phyloP scores from a whole-genome alignment of 2,329 filamentous ascomycete genomes.

The Aspergillus sp. region DNA sequence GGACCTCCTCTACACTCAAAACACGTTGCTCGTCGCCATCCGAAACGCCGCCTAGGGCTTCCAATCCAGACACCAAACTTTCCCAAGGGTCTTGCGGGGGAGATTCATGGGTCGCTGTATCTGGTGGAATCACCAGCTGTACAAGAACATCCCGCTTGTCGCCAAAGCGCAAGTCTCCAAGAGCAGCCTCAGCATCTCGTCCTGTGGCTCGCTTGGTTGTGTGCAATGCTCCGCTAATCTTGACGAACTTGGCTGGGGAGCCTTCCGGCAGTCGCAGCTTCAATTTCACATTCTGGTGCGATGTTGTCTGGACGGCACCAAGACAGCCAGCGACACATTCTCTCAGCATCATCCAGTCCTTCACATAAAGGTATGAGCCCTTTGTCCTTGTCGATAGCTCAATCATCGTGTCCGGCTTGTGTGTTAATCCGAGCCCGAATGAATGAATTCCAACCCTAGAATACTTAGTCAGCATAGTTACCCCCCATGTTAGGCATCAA shows the following conservation, averaged over 20 bases:
- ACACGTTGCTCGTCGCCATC: conserved; percentile 83
- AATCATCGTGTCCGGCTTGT: conserved; percentile 99
- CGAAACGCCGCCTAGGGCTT: conserved; percentile 83
- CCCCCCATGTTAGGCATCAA: background rate
- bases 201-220: conserved; percentile 96
- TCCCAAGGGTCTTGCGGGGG: conserved; percentile 95
- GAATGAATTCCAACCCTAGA: conserved; percentile 87
- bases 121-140: conserved; percentile 86
- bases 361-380: conserved; percentile 96
- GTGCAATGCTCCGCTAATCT: conserved; percentile 93
- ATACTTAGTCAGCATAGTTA: conserved; percentile 21
- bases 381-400: conserved; percentile 94
- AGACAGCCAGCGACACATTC: conserved; percentile 94
- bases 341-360: conserved; percentile 99
- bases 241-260: conserved; percentile 96
- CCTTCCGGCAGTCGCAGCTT: conserved; percentile 93
- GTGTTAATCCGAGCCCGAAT: conserved; percentile 91
- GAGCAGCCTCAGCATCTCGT: conserved; percentile 84
- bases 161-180: conserved; percentile 91
- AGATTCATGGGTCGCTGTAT: conserved; percentile 77
- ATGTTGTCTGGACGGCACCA: conserved; percentile 85
- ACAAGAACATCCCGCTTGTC: conserved; percentile 95
- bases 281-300: conserved; percentile 97
- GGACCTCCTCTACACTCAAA: conserved; percentile 88
- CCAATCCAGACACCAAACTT: conserved; percentile 90